Conservation (phyloP, 1,284 basidiomycete genomes). For the Coriolopsis trogii region DNA sequence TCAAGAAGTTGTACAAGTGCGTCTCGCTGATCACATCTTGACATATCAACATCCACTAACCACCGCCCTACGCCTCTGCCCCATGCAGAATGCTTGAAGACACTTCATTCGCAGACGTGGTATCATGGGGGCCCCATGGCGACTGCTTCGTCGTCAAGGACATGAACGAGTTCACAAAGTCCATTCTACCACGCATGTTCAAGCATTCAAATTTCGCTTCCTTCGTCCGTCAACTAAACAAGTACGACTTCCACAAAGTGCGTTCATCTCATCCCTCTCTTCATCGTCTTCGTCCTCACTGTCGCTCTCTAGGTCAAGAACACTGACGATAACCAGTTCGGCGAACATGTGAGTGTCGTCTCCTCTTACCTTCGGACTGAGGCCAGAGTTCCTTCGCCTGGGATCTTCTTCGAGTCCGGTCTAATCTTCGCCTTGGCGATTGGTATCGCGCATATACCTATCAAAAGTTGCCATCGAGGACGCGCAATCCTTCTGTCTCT, state of each 20-base stretch:
- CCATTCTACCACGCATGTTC: conserved; percentile 92
- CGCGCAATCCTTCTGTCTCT: too few species aligned
- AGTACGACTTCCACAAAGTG: conserved; percentile 98
- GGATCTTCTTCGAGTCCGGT: too few species aligned
- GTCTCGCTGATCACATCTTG: conserved; percentile 31
- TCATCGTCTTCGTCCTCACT: conserved; percentile 5
- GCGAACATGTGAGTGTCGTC: conserved; percentile 66
- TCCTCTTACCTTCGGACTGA: conserved; percentile 3
- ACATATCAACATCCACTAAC: neutral
- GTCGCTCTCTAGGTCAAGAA: conserved; percentile 62
- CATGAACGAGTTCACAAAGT: conserved; percentile 97
- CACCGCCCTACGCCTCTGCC: conserved; percentile 9
- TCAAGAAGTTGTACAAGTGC: conserved; percentile 93
- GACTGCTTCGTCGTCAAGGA: conserved; percentile 97
- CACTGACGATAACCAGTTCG: conserved; percentile 76
- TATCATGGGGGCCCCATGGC: conserved; percentile 87
- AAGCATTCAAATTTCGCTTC: conserved; percentile 97
- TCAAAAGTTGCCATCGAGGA: too few species aligned
- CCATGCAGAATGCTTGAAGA: conserved; percentile 85
- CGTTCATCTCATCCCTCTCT: conserved; percentile 20
- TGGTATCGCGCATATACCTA: too few species aligned
- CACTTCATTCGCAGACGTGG: conserved; percentile 70
- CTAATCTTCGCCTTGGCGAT: too few species aligned
- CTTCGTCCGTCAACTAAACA: conserved; percentile 95
- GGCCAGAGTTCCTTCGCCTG: neutral